A percentile compares a stretch with the other conserved stretches of the same genome.
phyloP scores from a whole-genome alignment of 2,329 filamentous ascomycete genomes.

The Hymenoscyphus salicellus region DNA sequence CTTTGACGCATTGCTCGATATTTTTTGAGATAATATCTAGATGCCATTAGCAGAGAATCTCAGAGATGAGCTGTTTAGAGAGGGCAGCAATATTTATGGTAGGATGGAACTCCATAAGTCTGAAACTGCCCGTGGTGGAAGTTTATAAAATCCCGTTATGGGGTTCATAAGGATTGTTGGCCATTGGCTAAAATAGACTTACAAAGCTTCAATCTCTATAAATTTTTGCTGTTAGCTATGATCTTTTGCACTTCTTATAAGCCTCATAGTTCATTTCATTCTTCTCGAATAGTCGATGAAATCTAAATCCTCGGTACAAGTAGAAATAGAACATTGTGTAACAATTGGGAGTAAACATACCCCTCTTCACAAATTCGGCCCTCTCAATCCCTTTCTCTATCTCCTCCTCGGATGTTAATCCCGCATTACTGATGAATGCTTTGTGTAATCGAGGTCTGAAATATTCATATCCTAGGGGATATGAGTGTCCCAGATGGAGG shows the following conservation, averaged over 20 bases:
- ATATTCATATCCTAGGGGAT: conserved; percentile 80
- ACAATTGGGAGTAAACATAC: conserved; percentile 42
- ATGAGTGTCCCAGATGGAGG: conserved; percentile 78
- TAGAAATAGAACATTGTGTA: neutral
- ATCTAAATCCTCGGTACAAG: no score
- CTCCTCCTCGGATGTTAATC: conserved; percentile 66
- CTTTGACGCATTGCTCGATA: conserved; percentile 82
- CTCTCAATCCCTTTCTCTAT: conserved; percentile 73
- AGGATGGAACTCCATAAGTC: neutral
- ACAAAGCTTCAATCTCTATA: conserved; percentile 87
- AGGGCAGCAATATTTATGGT: neutral
- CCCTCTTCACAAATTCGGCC: conserved; percentile 89
- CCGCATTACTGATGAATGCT: conserved; percentile 76
- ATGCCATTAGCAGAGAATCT: neutral
- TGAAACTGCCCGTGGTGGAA: neutral
- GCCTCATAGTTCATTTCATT: neutral
- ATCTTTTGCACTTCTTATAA: neutral
- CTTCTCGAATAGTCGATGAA: no score
- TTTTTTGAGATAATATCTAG: conserved; percentile 85
- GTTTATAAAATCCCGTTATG: neutral
- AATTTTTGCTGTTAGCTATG: neutral
- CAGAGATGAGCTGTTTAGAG: neutral
- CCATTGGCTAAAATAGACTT: conserved; percentile 44
- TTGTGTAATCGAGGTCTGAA: conserved; percentile 78
- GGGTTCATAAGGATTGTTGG: neutral